Conservation (phyloP, 306 rosid species). For the Fragaria ananassa region DNA sequence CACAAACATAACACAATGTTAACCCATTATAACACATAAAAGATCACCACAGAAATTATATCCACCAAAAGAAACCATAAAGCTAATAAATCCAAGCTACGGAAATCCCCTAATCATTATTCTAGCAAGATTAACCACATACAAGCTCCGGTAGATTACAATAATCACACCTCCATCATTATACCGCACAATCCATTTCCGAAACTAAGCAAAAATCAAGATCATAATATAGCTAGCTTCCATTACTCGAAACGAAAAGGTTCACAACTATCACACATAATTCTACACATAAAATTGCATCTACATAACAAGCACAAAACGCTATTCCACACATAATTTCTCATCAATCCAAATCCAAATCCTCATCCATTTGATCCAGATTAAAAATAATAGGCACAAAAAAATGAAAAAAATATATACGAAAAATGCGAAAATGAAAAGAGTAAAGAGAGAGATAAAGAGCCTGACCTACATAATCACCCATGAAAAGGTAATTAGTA, state of each 20-base stretch:
- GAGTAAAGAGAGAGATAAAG: not conserved
- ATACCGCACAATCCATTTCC: not conserved
- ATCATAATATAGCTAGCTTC: not conserved
- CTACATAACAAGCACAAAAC: not conserved
- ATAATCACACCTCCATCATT: constrained; percentile 1
- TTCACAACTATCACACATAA: not conserved
- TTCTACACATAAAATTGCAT: not conserved
- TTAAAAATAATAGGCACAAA: not conserved
- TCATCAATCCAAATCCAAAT: not conserved
- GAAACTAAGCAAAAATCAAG: not conserved
- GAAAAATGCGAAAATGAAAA: not conserved
- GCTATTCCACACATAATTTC: not conserved
- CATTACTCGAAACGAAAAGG: not conserved
- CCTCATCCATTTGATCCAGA: not conserved
- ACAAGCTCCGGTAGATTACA: not conserved
- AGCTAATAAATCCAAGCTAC: not conserved
- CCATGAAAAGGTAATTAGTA: constrained; percentile 95
- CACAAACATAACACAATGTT: not conserved
- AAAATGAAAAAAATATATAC: not conserved
- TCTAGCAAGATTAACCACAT: not conserved
- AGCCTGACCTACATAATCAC: constrained; percentile 90
- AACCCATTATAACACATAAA: not conserved
- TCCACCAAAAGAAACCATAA: not conserved
- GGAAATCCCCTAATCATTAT: not conserved
- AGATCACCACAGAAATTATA: not conserved